phyloP scores from a whole-genome alignment of 2,329 filamentous ascomycete species.

The Apiospora marii region DNA sequence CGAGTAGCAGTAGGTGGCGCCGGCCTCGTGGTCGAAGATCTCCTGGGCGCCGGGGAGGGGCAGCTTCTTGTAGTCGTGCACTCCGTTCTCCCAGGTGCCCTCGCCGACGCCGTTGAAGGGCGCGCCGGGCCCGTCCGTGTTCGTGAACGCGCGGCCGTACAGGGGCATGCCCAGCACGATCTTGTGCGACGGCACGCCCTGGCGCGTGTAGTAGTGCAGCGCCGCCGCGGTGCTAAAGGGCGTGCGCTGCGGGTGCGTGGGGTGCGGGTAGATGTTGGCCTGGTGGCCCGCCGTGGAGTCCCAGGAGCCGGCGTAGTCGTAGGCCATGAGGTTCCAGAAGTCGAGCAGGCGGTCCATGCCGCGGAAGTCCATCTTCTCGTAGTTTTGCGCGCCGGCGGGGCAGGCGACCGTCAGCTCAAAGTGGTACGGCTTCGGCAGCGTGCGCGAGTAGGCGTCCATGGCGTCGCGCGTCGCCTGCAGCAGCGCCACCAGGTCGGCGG shows the following conservation, averaged over 20 bases:
- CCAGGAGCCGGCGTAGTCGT: conserved; percentile 89
- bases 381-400: conserved; percentile 69
- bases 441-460: conserved; percentile 64
- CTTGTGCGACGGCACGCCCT: conserved; percentile 70
- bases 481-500: conserved; percentile 65
- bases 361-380: conserved; percentile 66
- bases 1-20: conserved; percentile 83
- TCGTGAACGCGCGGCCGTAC: conserved; percentile 85
- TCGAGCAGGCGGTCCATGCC: conserved; percentile 73
- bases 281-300: conserved; percentile 76
- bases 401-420: conserved; percentile 72
- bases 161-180: conserved; percentile 91
- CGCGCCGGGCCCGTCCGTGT: conserved; percentile 77
- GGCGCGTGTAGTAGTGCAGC: conserved; percentile 71
- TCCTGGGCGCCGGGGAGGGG: conserved; percentile 74
- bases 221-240: conserved; percentile 81
- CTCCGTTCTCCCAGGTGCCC: conserved; percentile 84
- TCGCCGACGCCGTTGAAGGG: conserved; percentile 76
- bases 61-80: conserved; percentile 89
- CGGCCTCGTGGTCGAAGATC: conserved; percentile 65
- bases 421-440: conserved; percentile 54
- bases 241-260: conserved; percentile 66
- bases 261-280: conserved; percentile 75
- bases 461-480: conserved; percentile 63
- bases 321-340: conserved; percentile 87